Base-by-base conservation (phyloP, 352 stramenopile species). In the Phytophthora foliorum region DNA sequence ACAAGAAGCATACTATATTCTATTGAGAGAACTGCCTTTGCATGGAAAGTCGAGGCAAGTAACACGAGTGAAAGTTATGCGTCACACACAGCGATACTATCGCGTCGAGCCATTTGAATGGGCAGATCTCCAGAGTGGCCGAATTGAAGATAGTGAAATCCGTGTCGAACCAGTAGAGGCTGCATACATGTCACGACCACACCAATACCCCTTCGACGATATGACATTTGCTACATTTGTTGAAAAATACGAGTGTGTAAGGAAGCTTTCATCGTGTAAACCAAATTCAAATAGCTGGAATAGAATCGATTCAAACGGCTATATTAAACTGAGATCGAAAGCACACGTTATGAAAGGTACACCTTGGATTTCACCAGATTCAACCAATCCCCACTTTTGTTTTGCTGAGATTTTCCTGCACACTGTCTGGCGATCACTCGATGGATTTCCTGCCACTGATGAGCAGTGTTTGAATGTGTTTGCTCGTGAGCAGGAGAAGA, bases 181-280 rank as follows among this genome's bases (percentile, higher is more conserved):
- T 39, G 11, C 34, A 10, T 39, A 62, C 21, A 54, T 63, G 55
- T 17, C 41, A 9, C 41, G 42, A 9, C 27, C 41, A 2, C 14
- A 49, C 6, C 36, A 55, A 32, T 9, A 17, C 38, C 22, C 29
- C 39, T 51, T 60, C n/a, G 7, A 51, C 21, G 25, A 39, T 10
- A 44, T 55, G 16, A 55, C 4, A 17, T 32, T 34, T 24, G 50
- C 50, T 21, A 45, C 32, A 6, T 55, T 63, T 63, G 56, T 55
- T 10, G 56, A 55, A n/a, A 51, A 63, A 14, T 55, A 48, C 31
- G 57, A 65, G 5, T 9, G 46, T 3, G 16, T 51, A 9, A 34
- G 29, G 4, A 9, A 34, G 8, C 29, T 4, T 9, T 34, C 29
- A 34, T 4, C 29, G 29, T 34, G 29, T 4, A 4, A 9, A 34